A percentile compares a stretch with the other conserved stretches of the same genome.
phyloP scores from a whole-genome alignment of 176 grass and related monocot species.

The Hsuehochloa calcarea region DNA sequence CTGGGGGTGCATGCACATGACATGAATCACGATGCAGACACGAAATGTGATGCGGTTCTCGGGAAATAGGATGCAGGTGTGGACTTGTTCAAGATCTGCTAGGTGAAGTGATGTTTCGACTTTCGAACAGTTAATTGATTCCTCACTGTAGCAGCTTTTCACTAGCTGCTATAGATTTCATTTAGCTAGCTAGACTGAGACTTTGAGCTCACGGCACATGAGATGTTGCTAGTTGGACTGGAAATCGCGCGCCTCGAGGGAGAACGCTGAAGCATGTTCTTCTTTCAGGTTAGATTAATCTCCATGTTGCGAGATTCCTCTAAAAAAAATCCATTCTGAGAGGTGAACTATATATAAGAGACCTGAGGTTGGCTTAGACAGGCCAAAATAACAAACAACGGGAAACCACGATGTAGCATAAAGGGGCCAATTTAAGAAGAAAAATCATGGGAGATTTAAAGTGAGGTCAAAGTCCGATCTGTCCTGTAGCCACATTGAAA shows the following conservation, averaged over 20 bases:
- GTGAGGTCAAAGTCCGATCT: neutral
- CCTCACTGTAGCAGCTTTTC: neutral
- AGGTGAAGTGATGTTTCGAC: neutral
- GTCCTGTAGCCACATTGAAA: neutral
- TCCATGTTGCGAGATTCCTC: conserved; percentile 18
- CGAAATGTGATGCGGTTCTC: neutral
- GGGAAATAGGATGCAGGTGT: conserved; percentile 5
- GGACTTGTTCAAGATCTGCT: neutral
- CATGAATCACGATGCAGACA: neutral
- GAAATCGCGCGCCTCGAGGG: neutral
- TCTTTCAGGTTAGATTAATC: neutral
- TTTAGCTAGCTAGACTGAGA: neutral
- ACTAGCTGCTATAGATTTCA: neutral
- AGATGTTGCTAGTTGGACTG: neutral
- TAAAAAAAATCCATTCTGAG: neutral
- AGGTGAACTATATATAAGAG: neutral
- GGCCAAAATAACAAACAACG: neutral
- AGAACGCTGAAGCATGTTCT: conserved; percentile 21
- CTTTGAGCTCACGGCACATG: conserved; percentile 18
- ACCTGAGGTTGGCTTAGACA: neutral
- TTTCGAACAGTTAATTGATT: neutral
- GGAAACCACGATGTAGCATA: neutral
- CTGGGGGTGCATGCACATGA: conserved; percentile 21
- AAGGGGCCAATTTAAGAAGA: neutral
- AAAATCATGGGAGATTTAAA: neutral